phyloP scores from a whole-genome alignment of 2,329 filamentous ascomycete species.

The Cladophialophora carrionii region DNA sequence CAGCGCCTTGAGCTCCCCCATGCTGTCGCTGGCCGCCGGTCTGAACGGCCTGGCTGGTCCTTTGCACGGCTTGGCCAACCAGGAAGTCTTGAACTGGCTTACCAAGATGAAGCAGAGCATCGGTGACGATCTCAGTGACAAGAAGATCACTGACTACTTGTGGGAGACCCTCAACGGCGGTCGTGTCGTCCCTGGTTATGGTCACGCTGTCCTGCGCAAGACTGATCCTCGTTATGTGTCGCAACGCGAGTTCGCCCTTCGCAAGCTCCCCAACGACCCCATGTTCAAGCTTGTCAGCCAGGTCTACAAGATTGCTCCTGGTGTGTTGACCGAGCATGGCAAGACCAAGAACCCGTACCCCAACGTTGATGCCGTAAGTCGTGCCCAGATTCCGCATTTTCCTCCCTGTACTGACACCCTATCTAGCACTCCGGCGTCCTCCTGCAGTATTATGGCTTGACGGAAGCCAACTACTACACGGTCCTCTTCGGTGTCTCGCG shows the following conservation, averaged over 20 bases:
- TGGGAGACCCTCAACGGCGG: slow-evolving; percentile 96
- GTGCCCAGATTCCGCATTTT: background rate
- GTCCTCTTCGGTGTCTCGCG: slow-evolving; percentile 98
- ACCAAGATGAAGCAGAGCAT: slow-evolving; percentile 96
- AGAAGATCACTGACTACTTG: slow-evolving; percentile 97
- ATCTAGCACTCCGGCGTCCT: slow-evolving; percentile 88
- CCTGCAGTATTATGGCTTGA: slow-evolving; percentile 98
- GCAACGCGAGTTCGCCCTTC: slow-evolving; percentile 93
- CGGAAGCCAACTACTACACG: slow-evolving; percentile 99
- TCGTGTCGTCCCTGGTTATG: slow-evolving; percentile 96
- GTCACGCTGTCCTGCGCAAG: slow-evolving; percentile 98
- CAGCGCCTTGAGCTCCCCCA: slow-evolving; percentile 92
- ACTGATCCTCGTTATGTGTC: slow-evolving; percentile 98
- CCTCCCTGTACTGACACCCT: slow-evolving; percentile 20
- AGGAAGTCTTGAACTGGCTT: slow-evolving; percentile 99
- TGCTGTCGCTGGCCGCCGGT: slow-evolving; percentile 93
- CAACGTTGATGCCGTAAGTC: slow-evolving; percentile 81
- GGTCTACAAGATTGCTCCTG: slow-evolving; percentile 99
- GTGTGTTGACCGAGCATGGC: slow-evolving; percentile 97
- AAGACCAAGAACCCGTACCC: slow-evolving; percentile 99
- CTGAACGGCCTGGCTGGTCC: slow-evolving; percentile 97
- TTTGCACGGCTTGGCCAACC: slow-evolving; percentile 98
- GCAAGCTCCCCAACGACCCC: slow-evolving; percentile 92
- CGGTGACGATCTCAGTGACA: slow-evolving; percentile 92
- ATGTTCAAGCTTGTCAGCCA: slow-evolving; percentile 99